phyloP scores from a whole-genome alignment of 2,329 filamentous ascomycete species.

The Dendryphion nanum region DNA sequence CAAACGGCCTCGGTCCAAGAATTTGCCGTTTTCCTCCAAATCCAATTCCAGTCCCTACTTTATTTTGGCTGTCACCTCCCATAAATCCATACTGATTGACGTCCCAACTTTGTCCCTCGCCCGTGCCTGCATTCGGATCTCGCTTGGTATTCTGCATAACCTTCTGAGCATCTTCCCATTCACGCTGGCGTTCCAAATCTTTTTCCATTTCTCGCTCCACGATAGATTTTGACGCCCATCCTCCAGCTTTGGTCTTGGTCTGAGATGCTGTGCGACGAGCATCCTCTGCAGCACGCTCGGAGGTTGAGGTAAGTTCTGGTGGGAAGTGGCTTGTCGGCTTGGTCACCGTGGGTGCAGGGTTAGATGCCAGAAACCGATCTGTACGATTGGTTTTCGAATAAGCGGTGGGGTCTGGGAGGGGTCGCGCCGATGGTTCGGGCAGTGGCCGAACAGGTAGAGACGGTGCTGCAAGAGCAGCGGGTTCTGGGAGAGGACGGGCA shows the following conservation, averaged over 20 bases:
- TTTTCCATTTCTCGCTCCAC: slow-evolving; percentile 79
- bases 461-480: slow-evolving; percentile 23
- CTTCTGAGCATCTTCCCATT: slow-evolving; percentile 76
- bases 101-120: slow-evolving; percentile 71
- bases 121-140: slow-evolving; percentile 59
- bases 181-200: slow-evolving; percentile 71
- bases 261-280: slow-evolving; percentile 59
- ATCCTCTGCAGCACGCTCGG: slow-evolving; percentile 64
- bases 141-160: slow-evolving; percentile 58
- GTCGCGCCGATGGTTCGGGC: slow-evolving; percentile 29
- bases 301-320: slow-evolving; percentile 57
- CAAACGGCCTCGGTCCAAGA: slow-evolving; percentile 72
- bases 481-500: slow-evolving; percentile 33
- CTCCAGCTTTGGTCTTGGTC: slow-evolving; percentile 60
- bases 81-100: slow-evolving; percentile 75
- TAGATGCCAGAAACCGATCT: slow-evolving; percentile 57
- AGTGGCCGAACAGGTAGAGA: slow-evolving; percentile 51
- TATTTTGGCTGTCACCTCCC: slow-evolving; percentile 73
- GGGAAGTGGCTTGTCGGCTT: slow-evolving; percentile 42
- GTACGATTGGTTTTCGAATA: slow-evolving; percentile 47
- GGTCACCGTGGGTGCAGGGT: slow-evolving; percentile 50
- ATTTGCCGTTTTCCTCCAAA: slow-evolving; percentile 73
- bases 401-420: slow-evolving; percentile 11
- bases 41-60: slow-evolving; percentile 57
- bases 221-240: slow-evolving; percentile 66